Base-by-base conservation (phyloP, 257 asterid species). In the Craterostigma plantagineum region DNA sequence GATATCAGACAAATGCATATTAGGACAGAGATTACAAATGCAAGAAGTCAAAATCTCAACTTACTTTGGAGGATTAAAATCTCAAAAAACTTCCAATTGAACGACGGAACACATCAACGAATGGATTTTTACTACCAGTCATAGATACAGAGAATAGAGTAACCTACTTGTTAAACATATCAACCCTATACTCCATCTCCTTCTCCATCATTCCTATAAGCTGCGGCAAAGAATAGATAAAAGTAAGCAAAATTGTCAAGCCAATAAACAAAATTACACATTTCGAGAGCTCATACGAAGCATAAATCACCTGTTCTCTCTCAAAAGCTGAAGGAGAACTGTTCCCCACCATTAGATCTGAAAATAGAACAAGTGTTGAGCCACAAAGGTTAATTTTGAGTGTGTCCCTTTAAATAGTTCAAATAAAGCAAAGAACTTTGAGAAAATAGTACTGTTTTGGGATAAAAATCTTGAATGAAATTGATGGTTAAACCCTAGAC, bases 141-240 rank as follows among this genome's bases (percentile, higher is more conserved):
- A 23, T 23, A 23, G 30, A 23, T 23, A 2, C 30, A 16, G 33
- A n/a, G n/a, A 54, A 14, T 8, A 17, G 47, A 12, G 45, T 15
- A 12, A 45, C 72, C 35, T 55, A 75, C 92, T 76, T 76, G 90
- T 71, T 73, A 56, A 76, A 79, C 75, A 79, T 53, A 14, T 76
- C 93, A 36, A 76, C 84, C 56, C 81, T 63, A 45, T 80, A 76
- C 52, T 76, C 92, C 92, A 79, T 79, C 55, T 79, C 90, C 56
- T 72, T 76, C 67, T 76, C 92, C 34, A 79, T 79, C 80, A 72
- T 67, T 16, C 69, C 73, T 55, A 70, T 64, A 14, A 79, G 59
- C 90, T 79, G 50, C 3, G 34, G 3, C 0, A n/a, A n/a, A 0
- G 30, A 27, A 38, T 4, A n/a, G 10, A 41, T 23, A 16, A 5